A percentile compares a stretch with the other conserved stretches of the same genome.
Evolutionary conservation across 2,329 filamentous ascomycete genomes (phyloP).

Genomic region (Aspergillus brasiliensis): DNA sequence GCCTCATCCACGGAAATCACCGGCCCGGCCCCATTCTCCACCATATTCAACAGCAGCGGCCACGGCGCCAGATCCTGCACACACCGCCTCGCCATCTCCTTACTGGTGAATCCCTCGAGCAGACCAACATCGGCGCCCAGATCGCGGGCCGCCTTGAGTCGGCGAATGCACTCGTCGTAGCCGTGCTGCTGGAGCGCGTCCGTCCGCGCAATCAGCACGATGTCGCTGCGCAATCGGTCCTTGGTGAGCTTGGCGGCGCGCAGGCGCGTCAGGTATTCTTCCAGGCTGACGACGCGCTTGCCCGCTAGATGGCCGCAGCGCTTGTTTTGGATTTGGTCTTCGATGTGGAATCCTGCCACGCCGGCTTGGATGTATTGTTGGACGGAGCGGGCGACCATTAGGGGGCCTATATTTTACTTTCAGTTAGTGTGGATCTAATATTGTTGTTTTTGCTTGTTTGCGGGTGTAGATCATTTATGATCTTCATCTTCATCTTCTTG

Average conservation of each 20-base stretch:
- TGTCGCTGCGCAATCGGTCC: conserved; percentile 40
- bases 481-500: too few species aligned
- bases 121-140: conserved; percentile 45
- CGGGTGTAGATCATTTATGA: too few species aligned
- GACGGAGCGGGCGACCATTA: conserved; percentile 52
- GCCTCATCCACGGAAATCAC: conserved; percentile 42
- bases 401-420: conserved; percentile 27
- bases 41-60: conserved; percentile 48
- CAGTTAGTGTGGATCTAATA: background rate
- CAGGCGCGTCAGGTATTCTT: conserved; percentile 39
- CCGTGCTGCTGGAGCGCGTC: conserved; percentile 42
- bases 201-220: conserved; percentile 48
- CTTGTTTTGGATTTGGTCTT: conserved; percentile 56
- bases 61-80: conserved; percentile 41
- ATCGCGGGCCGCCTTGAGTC: conserved; percentile 41
- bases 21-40: conserved; percentile 45
- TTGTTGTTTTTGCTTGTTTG: conserved; percentile 19
- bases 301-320: conserved; percentile 44
- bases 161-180: conserved; percentile 43
- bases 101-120: conserved; percentile 44
- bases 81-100: conserved; percentile 38
- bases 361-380: conserved; percentile 54
- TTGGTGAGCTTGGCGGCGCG: conserved; percentile 39
- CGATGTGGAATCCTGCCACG: conserved; percentile 59
- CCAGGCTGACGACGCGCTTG: conserved; percentile 41